Evolutionary conservation across 2,329 filamentous ascomycete species (phyloP), one percentile per base, ranked within the genome.

Genomic region (Lasiodiplodia theobromae): DNA sequence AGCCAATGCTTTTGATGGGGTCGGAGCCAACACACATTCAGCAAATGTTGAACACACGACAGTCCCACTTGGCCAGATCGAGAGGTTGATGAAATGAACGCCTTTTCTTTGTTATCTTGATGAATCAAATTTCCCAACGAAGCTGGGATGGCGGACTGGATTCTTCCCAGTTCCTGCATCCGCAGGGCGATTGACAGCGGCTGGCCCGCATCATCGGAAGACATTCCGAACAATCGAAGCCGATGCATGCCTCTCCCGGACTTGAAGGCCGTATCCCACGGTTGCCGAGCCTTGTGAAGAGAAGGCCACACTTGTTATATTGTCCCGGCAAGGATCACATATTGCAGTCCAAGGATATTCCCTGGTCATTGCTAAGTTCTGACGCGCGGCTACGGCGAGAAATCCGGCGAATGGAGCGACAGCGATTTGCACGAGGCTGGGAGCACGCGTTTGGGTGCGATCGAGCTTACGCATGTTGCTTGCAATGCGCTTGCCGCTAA

Each of bases 11-110:
- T 47, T 60, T 2, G 57, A 60, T 18, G 57, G 57, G 7, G 31
- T 7, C 8, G 60, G 23, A 4, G 52, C 21, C 21, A 14, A n/a
- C 11, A 37, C 60, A 38, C 60, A 64, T 28, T 18, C 60, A 18
- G 47, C 40, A 2, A 64, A 64, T 52, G 38, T 64, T 12, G 60
- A 64, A 18, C 60, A 64, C 47, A 64, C 60, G 25, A 64, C 60
- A 12, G 60, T 64, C 51, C 60, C 60, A 10, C 28, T 64, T 25
- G 60, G 60, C 8, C 60, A 64, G 60, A 64, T 64, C 18, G 60
- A 64, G 28, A 51, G 60, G 8, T 31, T 64, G 28, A 64, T 64
- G 16, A 10, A 64, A 38, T 52, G 60, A 64, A 37, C 6, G 28
- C 10, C 25, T 11, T 37, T 21, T 47, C 21, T 47, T 23, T 52